Evolutionary conservation across 2,329 filamentous ascomycete genomes (phyloP), one percentile per base, ranked within the genome.

Genomic region (Penicillium rolfsii): DNA sequence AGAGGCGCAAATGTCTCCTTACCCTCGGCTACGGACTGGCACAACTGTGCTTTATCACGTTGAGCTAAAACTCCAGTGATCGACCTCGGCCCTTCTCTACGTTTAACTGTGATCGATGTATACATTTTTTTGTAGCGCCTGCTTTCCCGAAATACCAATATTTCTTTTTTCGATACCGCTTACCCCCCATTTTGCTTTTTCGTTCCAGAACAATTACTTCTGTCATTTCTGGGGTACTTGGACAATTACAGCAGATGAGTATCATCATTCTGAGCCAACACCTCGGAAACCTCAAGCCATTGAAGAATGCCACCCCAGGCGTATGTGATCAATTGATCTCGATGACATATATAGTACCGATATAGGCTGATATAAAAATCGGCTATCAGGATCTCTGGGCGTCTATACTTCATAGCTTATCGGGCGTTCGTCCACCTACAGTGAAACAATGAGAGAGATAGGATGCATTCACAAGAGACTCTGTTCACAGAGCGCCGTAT

Each of bases 1-100:
- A 38, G 86, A 75, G 60, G 60, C 30, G 40, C 52, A 57, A 52
- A 50, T 19, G 11, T 41, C 59, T 24, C 59, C 55, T 58, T 56
- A 36, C 52, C 22, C 40, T 64, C 49, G 56, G 40, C 38, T 22
- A 26, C 14, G 26, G 53, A 49, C 41, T 58, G 56, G 40, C 16
- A 49, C 16, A 11, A 24, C 26, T 40, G 33, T 8, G 24, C 30
- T 41, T 49, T 35, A 36, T 55, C 40, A 56, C 22, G 52, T 57
- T 60, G 52, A n/a, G 22, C 46, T 48, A 11, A 22, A 40, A 54
- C 16, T 40, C 46, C 28, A 48, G 30, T 52, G 11, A n/a, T 46
- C 33, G 9, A 33, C n/a, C 55, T 58, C 26, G 43, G 43, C 38
- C 26, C 52, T 58, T 22, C 11, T n/a, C 30, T 38, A 30, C 53